Percentiles rank a stretch among this genome's conserved stretches.
These are phyloP conservation scores for Hordeum vulgare DNA, from an alignment of 176 grass and related monocot species.

Conservation along the genomic window DNA sequence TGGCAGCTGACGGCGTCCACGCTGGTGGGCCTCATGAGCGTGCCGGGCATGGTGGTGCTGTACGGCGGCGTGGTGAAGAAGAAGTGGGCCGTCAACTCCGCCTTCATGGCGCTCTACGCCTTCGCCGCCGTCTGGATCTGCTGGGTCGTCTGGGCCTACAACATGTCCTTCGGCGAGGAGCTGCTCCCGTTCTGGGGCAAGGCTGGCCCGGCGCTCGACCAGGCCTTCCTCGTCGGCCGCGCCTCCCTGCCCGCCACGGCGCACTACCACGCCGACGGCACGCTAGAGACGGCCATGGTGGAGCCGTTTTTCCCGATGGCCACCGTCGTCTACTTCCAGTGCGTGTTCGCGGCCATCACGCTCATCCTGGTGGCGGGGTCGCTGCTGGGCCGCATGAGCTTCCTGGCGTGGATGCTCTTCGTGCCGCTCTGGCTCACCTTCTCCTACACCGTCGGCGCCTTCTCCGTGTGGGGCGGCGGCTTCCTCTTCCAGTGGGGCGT, in stretches of 20 bases:
- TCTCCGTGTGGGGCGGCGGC: constrained; percentile 70
- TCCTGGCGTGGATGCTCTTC: constrained; percentile 76
- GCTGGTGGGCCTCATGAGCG: constrained; percentile 59
- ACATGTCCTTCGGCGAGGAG: constrained; percentile 87
- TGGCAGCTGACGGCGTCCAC: constrained; percentile 85
- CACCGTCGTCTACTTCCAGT: constrained; percentile 69
- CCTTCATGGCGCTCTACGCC: constrained; percentile 96
- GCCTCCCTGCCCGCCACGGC: constrained; percentile 39
- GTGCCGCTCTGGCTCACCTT: constrained; percentile 79
- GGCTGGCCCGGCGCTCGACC: constrained; percentile 47
- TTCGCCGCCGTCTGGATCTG: constrained; percentile 89
- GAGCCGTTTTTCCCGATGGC: constrained; percentile 40
- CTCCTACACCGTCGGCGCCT: constrained; percentile 84
- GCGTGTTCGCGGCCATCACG: constrained; percentile 68
- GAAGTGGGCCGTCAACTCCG: constrained; percentile 93
- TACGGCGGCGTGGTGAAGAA: constrained; percentile 96
- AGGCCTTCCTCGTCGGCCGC: constrained; percentile 39
- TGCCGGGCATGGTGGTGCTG: constrained; percentile 70
- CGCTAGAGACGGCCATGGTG: constrained; percentile 20
- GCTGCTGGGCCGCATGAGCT: constrained; percentile 62
- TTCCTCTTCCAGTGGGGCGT: constrained; percentile 75
- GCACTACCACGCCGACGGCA: constrained; percentile 37
- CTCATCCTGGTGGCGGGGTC: constrained; percentile 45
- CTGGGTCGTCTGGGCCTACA: constrained; percentile 83
- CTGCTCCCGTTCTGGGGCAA: constrained; percentile 77